These are phyloP conservation scores for Coccomyxa subellipsoidea DNA, from an alignment of 163 green algal species.

Conservation along the genomic window DNA sequence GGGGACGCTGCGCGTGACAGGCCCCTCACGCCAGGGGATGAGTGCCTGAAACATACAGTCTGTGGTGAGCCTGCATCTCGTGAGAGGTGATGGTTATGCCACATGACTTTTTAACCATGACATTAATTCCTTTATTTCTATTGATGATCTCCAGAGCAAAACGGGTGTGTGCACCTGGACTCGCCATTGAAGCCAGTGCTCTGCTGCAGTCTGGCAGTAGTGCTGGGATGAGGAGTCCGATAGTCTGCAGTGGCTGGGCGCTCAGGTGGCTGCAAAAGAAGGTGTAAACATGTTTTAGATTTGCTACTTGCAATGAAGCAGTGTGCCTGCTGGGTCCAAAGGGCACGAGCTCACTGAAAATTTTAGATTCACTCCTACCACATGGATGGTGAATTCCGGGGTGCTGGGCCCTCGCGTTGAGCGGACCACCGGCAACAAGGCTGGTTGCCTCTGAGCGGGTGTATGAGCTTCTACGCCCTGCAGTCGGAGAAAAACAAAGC, in stretches of 20 bases:
- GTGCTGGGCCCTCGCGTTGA: not conserved
- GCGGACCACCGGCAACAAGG: not conserved
- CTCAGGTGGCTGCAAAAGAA: not conserved
- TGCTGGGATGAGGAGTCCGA: not conserved
- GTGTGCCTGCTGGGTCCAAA: too few relatives aligned
- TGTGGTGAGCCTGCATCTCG: too few relatives aligned
- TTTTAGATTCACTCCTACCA: slow-evolving; percentile 5
- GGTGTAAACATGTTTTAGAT: not conserved
- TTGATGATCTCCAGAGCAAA: not conserved
- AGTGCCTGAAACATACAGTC: too few relatives aligned
- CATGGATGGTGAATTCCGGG: slow-evolving; percentile 24
- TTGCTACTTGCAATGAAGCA: too few relatives aligned
- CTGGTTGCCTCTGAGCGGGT: not conserved
- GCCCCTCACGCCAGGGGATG: not conserved
- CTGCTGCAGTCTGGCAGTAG: not conserved
- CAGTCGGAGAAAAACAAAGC: too few relatives aligned
- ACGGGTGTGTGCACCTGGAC: not conserved
- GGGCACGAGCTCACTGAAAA: too few relatives aligned
- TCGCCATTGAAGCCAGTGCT: not conserved
- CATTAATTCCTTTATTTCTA: too few relatives aligned
- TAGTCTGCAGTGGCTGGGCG: not conserved
- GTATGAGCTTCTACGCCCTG: not conserved
- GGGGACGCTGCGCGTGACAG: slow-evolving; percentile 10
- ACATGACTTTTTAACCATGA: not conserved
- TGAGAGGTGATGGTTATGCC: too few relatives aligned